phyloP scores from a whole-genome alignment of 352 stramenopile genomes.

The Globisporangium nodosum region DNA sequence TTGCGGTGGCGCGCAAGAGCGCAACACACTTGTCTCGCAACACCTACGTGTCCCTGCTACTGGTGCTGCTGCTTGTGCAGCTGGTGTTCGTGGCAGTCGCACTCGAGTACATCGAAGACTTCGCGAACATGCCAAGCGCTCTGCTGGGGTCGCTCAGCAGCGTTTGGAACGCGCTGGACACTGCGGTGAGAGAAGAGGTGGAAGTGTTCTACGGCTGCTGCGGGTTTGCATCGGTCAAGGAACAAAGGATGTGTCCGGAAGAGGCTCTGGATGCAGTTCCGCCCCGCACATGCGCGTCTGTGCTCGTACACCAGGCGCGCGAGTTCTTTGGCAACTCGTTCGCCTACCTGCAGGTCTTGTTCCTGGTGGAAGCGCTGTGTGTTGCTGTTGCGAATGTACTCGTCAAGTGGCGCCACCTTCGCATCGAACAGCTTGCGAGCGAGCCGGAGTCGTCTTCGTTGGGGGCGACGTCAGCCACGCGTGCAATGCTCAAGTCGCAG shows the following conservation, averaged over 20 bases:
- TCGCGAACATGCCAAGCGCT: conserved; percentile 25
- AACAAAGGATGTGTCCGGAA: conserved; percentile 35
- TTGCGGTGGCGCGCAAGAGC: conserved; percentile 18
- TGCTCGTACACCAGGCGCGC: conserved; percentile 21
- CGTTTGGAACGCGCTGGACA: conserved; percentile 24
- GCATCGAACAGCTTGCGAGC: conserved; percentile 29
- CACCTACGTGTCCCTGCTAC: conserved; percentile 25
- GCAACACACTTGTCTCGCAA: conserved; percentile 24
- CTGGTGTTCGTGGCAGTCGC: conserved; percentile 25
- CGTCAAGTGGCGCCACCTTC: conserved; percentile 42
- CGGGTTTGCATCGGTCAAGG: conserved; percentile 32
- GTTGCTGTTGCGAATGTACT: conserved; percentile 40
- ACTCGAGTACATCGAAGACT: conserved; percentile 37
- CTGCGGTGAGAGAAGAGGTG: conserved; percentile 20
- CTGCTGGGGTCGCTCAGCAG: conserved; percentile 17
- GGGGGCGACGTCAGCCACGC: conserved; percentile 13
- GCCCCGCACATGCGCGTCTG: conserved; percentile 28
- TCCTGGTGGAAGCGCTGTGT: conserved; percentile 29
- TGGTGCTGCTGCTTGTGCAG: conserved; percentile 26
- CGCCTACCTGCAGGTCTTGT: conserved; percentile 24
- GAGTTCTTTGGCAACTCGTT: conserved; percentile 34
- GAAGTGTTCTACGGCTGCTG: conserved; percentile 44
- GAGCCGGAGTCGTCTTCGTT: conserved; percentile 11
- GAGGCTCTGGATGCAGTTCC: conserved; percentile 35
- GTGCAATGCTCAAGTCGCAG: conserved; percentile 25